These are phyloP conservation scores for Annulohypoxylon bovei DNA, from an alignment of 495 filamentous ascomycete species.

Conservation along the genomic window DNA sequence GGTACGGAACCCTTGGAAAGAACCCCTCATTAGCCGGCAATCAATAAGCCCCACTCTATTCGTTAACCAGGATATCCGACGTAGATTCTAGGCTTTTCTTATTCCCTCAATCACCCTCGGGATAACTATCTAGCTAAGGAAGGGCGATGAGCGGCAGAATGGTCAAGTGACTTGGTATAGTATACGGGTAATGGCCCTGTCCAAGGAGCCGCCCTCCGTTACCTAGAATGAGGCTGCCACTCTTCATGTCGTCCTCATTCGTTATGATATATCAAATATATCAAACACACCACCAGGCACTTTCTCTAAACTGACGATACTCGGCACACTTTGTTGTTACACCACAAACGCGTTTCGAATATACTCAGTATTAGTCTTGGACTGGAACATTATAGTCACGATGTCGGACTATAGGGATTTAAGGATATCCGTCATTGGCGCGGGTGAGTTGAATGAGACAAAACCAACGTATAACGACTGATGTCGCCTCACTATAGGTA, in stretches of 20 bases:
- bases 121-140: constrained; percentile 20
- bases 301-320: constrained; percentile 5
- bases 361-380: not conserved
- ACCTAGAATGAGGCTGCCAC: constrained; percentile 5
- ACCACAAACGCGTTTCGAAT: constrained; percentile 13
- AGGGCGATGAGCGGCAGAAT: constrained; percentile 27
- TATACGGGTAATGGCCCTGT: constrained; percentile 1
- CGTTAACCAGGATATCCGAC: constrained; percentile 11
- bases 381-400: not conserved
- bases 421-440: constrained; percentile 56
- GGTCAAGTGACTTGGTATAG: not conserved
- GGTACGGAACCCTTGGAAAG: constrained; percentile 14
- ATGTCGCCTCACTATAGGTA: constrained; percentile 59
- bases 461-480: constrained; percentile 11
- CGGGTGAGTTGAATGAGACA: constrained; percentile 43
- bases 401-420: constrained; percentile 56
- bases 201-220: constrained; percentile 11
- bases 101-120: constrained; percentile 29
- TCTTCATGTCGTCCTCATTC: constrained; percentile 13
- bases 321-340: constrained; percentile 10
- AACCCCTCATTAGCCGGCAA: constrained; percentile 49
- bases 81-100: constrained; percentile 19
- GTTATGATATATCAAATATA: constrained; percentile 17
- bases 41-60: constrained; percentile 30
- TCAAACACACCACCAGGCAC: constrained; percentile 2